Evolutionary conservation across 2,329 filamentous ascomycete species (phyloP).

Genomic region (Colletotrichum higginsianum): DNA sequence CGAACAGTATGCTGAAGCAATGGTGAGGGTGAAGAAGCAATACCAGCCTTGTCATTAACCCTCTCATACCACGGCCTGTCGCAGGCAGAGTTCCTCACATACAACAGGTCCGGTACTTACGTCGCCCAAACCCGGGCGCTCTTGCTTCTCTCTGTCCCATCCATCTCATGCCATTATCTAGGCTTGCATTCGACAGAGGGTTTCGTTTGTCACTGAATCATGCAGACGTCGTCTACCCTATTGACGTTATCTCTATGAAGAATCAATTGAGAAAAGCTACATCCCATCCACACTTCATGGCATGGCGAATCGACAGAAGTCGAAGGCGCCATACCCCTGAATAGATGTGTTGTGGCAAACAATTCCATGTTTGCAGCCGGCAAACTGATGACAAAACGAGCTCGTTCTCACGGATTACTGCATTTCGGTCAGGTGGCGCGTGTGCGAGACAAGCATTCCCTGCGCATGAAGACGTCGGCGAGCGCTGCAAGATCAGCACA

Average conservation of each 20-base stretch:
- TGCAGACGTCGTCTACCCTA: background rate
- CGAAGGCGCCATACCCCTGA: background rate
- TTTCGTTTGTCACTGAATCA: conserved; percentile 4
- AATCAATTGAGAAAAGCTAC: background rate
- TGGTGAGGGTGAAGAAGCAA: conserved; percentile 10
- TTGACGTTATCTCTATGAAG: background rate
- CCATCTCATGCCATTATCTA: background rate
- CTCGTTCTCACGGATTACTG: background rate
- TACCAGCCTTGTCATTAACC: background rate
- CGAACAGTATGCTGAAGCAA: background rate
- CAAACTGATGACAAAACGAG: too few relatives aligned
- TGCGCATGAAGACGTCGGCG: conserved; percentile 15
- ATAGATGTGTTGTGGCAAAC: background rate
- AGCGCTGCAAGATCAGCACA: conserved; percentile 2
- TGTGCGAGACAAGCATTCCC: conserved; percentile 11
- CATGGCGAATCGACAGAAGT: background rate
- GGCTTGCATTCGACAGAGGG: background rate
- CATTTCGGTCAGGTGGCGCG: background rate
- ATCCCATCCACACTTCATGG: background rate
- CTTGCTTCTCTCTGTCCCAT: conserved; percentile 10
- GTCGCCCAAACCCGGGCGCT: background rate
- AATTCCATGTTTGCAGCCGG: background rate
- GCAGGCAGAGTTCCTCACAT: background rate
- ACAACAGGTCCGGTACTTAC: background rate
- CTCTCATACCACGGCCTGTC: background rate